Conservation (phyloP, 495 filamentous ascomycete species). For the Aspergillus leporis region DNA sequence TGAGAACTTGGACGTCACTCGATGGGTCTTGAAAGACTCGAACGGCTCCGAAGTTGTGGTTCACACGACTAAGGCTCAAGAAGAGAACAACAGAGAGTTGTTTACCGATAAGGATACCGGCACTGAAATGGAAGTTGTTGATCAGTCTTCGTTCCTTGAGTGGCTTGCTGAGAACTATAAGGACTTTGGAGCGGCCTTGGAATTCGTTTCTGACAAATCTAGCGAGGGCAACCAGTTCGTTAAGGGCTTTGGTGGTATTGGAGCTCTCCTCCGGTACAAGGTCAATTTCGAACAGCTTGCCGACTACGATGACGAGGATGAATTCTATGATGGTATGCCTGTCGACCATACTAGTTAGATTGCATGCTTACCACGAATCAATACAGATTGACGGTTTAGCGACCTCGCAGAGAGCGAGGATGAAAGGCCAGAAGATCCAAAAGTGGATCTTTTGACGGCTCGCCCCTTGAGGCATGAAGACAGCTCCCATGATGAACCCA, state of each 20-base stretch:
- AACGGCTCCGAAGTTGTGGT: conserved; percentile 69
- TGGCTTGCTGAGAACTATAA: conserved; percentile 98
- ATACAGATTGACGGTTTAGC: conserved; percentile 85
- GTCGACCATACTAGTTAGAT: background rate
- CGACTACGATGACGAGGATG: conserved; percentile 93
- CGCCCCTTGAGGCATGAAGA: conserved; percentile 46
- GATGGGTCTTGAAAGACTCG: conserved; percentile 82
- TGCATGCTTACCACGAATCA: conserved; percentile 12
- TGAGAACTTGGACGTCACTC: conserved; percentile 91
- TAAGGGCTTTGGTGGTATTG: conserved; percentile 98
- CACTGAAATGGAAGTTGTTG: conserved; percentile 90
- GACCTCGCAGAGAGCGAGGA: conserved; percentile 90
- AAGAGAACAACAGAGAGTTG: conserved; percentile 66
- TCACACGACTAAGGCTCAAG: conserved; percentile 86
- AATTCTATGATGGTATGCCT: conserved; percentile 87
- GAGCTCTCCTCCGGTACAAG: conserved; percentile 96
- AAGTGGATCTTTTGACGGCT: conserved; percentile 61
- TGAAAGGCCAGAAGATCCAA: conserved; percentile 70
- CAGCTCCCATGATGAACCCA: conserved; percentile 38
- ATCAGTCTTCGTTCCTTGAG: conserved; percentile 89
- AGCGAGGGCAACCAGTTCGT: conserved; percentile 99
- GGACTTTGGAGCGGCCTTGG: conserved; percentile 93
- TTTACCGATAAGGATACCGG: conserved; percentile 96
- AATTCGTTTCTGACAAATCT: conserved; percentile 96
- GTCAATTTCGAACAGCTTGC: conserved; percentile 99